These are phyloP conservation scores for Friedmanniomyces simplex DNA, from an alignment of 495 filamentous ascomycete genomes.

Conservation along the genomic window DNA sequence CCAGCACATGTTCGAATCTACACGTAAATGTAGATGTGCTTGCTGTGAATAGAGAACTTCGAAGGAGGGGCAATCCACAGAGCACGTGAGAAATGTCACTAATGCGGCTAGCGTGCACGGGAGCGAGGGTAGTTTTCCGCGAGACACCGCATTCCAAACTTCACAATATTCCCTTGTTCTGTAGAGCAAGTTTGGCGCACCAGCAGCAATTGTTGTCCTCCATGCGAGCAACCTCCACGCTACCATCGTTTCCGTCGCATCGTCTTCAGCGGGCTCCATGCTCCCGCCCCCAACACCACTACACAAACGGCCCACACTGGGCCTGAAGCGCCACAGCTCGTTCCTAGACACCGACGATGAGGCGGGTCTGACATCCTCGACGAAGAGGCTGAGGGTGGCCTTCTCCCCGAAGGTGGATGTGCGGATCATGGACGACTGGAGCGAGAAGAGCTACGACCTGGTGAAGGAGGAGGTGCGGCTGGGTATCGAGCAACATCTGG, in stretches of 20 bases:
- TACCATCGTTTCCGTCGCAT: constrained; percentile 20
- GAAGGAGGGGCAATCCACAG: no score
- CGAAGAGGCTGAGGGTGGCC: constrained; percentile 57
- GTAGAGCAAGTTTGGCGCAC: no score
- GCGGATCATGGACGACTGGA: constrained; percentile 43
- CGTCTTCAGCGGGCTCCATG: constrained; percentile 10
- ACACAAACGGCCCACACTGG: constrained; percentile 11
- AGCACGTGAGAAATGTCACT: no score
- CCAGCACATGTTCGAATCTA: no score
- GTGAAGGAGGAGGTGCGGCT: constrained; percentile 60
- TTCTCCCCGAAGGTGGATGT: constrained; percentile 66
- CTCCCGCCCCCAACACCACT: constrained; percentile 14
- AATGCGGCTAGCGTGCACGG: no score
- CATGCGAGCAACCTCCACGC: background rate
- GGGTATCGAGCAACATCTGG: constrained; percentile 54
- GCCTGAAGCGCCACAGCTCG: constrained; percentile 18
- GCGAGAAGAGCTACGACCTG: constrained; percentile 48
- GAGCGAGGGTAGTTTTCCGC: no score
- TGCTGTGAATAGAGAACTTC: no score
- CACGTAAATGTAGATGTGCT: no score
- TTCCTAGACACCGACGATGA: constrained; percentile 23
- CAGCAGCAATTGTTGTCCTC: background rate
- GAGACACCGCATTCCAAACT: no score
- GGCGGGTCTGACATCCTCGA: background rate
- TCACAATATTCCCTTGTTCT: no score